These are phyloP conservation scores for Scleroderma bovista DNA, from an alignment of 768 basidiomycete genomes.

Conservation along the genomic window DNA sequence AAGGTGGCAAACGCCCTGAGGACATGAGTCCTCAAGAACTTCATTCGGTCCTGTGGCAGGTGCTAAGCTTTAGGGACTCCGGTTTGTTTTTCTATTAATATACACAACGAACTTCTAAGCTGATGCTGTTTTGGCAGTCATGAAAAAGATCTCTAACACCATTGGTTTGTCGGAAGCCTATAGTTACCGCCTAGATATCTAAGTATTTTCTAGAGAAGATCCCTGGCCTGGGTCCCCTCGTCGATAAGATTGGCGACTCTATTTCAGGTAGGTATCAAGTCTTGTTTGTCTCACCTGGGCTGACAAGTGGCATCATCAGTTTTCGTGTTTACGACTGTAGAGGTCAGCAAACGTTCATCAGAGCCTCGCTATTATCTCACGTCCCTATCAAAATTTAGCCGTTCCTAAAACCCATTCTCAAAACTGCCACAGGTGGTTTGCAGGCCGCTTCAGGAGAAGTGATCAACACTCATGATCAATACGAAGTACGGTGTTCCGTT, in stretches of 20 bases:
- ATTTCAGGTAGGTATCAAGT: slow-evolving; percentile 46
- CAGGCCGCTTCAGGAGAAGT: slow-evolving; percentile 66
- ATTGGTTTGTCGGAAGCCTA: slow-evolving; percentile 44
- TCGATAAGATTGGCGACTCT: slow-evolving; percentile 75
- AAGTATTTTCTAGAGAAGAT: slow-evolving; percentile 56
- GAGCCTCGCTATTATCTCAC: not conserved
- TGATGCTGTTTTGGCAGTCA: slow-evolving; percentile 33
- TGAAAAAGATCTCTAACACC: slow-evolving; percentile 73
- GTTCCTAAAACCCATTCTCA: slow-evolving; percentile 73
- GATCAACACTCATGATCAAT: slow-evolving; percentile 76
- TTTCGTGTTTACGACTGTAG: slow-evolving; percentile 80
- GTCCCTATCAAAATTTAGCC: slow-evolving; percentile 40
- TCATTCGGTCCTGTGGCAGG: slow-evolving; percentile 78
- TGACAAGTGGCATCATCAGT: slow-evolving; percentile 37
- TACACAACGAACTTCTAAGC: not conserved
- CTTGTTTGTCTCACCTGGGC: not conserved
- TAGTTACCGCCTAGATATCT: not conserved
- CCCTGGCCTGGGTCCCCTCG: slow-evolving; percentile 66
- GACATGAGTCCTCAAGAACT: slow-evolving; percentile 88
- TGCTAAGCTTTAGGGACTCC: slow-evolving; percentile 79
- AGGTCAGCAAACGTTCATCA: slow-evolving; percentile 37
- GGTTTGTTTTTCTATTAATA: slow-evolving; percentile 30
- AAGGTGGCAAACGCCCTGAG: slow-evolving; percentile 64
- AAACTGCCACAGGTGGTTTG: slow-evolving; percentile 61
- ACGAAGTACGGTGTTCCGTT: slow-evolving; percentile 39